Conservation (phyloP, 495 filamentous ascomycete species). For the Penicillium coffeae region DNA sequence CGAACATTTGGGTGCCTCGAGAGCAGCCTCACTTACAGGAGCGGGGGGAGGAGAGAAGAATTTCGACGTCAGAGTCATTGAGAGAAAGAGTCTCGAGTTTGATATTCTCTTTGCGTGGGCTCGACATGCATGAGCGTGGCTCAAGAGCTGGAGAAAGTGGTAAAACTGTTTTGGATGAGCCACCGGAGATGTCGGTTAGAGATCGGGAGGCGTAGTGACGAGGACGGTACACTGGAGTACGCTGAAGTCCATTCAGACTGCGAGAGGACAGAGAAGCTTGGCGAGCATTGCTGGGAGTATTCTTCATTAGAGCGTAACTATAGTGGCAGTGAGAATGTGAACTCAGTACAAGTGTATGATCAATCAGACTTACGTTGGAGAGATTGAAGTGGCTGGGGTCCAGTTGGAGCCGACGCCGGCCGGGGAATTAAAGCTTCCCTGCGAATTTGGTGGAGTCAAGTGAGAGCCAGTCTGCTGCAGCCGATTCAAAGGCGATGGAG, state of each 20-base stretch:
- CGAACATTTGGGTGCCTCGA: not conserved
- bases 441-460: conserved; percentile 36
- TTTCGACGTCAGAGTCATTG: conserved; percentile 30
- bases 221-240: conserved; percentile 28
- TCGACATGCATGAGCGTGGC: conserved; percentile 24
- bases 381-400: conserved; percentile 50
- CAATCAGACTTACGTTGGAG: conserved; percentile 47
- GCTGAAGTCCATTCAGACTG: conserved; percentile 28
- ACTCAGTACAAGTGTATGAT: too few species aligned
- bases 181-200: conserved; percentile 29
- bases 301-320: conserved; percentile 37
- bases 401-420: conserved; percentile 37
- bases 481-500: conserved; percentile 38
- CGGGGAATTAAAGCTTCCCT: conserved; percentile 40
- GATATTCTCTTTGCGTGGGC: conserved; percentile 33
- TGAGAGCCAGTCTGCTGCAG: conserved; percentile 28
- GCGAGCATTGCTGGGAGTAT: conserved; percentile 25
- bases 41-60: conserved; percentile 19
- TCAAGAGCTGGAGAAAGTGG: conserved; percentile 24
- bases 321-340: too few species aligned
- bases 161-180: conserved; percentile 31
- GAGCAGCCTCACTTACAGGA: conserved; percentile 6
- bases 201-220: conserved; percentile 21
- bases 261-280: conserved; percentile 29
- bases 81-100: conserved; percentile 35